Conservation (phyloP, 2,329 filamentous ascomycete species). For the Cladosporium halotolerans region DNA sequence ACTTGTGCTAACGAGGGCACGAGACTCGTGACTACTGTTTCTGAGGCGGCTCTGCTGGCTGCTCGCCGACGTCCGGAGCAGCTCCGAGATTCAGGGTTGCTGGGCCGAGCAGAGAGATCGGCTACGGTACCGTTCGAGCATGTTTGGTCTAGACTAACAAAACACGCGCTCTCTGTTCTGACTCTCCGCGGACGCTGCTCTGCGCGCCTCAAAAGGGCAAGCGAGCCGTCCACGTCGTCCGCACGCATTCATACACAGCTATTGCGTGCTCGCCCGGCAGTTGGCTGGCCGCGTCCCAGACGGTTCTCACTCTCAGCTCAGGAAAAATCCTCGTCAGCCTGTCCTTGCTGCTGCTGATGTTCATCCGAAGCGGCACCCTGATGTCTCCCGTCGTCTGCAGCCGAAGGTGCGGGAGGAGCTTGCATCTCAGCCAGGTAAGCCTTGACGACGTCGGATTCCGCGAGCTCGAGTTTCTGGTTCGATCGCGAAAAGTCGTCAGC, state of each 20-base stretch:
- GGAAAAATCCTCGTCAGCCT: slow-evolving; percentile 22
- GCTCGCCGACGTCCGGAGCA: too few species aligned
- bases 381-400: too few species aligned
- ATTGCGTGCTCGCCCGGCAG: slow-evolving; percentile 5
- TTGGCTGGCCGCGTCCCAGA: background rate
- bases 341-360: slow-evolving; percentile 10
- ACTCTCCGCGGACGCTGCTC: background rate
- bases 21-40: too few species aligned
- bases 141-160: too few species aligned
- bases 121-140: too few species aligned
- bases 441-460: slow-evolving; percentile 25
- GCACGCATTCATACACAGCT: background rate
- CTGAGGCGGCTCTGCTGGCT: too few species aligned
- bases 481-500: background rate
- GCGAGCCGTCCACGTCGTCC: background rate
- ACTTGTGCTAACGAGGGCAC: too few species aligned
- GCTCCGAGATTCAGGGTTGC: too few species aligned
- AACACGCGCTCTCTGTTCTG: too few species aligned
- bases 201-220: background rate
- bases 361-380: background rate
- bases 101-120: too few species aligned
- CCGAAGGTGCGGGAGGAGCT: background rate
- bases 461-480: slow-evolving; percentile 28
- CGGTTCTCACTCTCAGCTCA: slow-evolving; percentile 9
- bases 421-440: slow-evolving; percentile 24